Evolutionary conservation across 1,284 basidiomycete species (phyloP).

Genomic region (Rhodotorula mucilaginosa): DNA sequence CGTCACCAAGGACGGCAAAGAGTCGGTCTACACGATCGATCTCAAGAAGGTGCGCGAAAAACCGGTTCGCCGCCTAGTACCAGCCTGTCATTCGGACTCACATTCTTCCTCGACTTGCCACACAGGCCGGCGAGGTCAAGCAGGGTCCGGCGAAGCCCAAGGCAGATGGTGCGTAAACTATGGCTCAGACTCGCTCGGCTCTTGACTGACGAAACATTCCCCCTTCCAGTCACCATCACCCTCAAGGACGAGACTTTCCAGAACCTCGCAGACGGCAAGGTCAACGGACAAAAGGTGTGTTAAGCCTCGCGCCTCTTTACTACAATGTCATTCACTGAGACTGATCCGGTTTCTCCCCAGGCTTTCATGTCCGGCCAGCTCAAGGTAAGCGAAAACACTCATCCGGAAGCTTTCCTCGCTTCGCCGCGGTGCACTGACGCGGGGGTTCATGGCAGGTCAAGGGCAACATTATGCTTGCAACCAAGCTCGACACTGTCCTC

Average conservation of each 20-base stretch:
- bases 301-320: not conserved
- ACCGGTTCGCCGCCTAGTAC: not conserved
- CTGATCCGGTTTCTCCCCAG: not conserved
- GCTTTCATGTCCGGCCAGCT: conserved; percentile 46
- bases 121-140: conserved; percentile 65
- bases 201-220: too few species aligned
- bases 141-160: conserved; percentile 66
- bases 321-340: not conserved
- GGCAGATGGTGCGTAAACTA: conserved; percentile 45
- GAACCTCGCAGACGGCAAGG: conserved; percentile 59
- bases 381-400: conserved; percentile 36
- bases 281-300: conserved; percentile 73
- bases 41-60: conserved; percentile 66
- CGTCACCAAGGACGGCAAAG: conserved; percentile 50
- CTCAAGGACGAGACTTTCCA: conserved; percentile 54
- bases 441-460: conserved; percentile 26
- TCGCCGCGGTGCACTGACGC: conserved; percentile 38
- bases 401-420: conserved; percentile 34
- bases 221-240: conserved; percentile 62
- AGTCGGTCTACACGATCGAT: conserved; percentile 58
- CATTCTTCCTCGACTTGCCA: not conserved
- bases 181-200: not conserved
- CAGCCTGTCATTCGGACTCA: not conserved
- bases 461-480: conserved; percentile 53
- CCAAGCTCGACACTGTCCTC: conserved; percentile 77